Percentiles rank a stretch among this genome's conserved stretches.
These are phyloP conservation scores for Aspergillus hancockii DNA, from an alignment of 495 filamentous ascomycete genomes.

Conservation along the genomic window DNA sequence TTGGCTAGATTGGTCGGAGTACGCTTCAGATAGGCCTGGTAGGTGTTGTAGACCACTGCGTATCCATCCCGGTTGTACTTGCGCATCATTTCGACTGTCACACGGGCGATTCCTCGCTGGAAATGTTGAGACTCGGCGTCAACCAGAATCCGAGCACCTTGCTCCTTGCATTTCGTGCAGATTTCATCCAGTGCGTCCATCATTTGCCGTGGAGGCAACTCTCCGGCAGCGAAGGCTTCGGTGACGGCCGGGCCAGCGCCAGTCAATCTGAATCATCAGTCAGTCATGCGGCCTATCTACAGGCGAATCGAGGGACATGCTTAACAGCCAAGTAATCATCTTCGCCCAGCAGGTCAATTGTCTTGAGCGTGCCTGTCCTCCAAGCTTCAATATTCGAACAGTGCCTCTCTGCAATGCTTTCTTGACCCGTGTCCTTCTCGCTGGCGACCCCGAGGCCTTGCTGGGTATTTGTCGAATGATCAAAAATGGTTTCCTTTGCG, in stretches of 20 bases:
- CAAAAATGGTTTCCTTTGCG: slow-evolving; percentile 47
- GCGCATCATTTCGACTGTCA: slow-evolving; percentile 72
- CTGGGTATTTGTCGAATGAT: slow-evolving; percentile 32
- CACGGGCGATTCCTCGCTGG: slow-evolving; percentile 74
- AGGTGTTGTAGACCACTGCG: slow-evolving; percentile 67
- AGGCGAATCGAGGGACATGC: slow-evolving; percentile 32
- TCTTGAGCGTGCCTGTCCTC: slow-evolving; percentile 69
- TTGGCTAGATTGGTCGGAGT: slow-evolving; percentile 58
- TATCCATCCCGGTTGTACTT: slow-evolving; percentile 66
- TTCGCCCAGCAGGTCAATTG: slow-evolving; percentile 62
- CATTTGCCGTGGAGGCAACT: slow-evolving; percentile 37
- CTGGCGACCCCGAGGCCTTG: slow-evolving; percentile 27
- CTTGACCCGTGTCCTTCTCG: slow-evolving; percentile 19
- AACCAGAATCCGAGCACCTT: slow-evolving; percentile 70
- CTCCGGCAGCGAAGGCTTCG: slow-evolving; percentile 31
- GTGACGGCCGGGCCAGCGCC: slow-evolving; percentile 31
- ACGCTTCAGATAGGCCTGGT: slow-evolving; percentile 80
- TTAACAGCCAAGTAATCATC: slow-evolving; percentile 85
- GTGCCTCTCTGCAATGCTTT: slow-evolving; percentile 1
- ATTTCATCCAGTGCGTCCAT: slow-evolving; percentile 42
- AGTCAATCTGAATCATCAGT: slow-evolving; percentile 29
- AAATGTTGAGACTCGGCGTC: slow-evolving; percentile 82
- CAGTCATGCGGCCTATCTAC: neutral
- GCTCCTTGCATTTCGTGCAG: slow-evolving; percentile 39
- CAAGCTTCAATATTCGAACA: slow-evolving; percentile 65